Base-by-base conservation (phyloP, 163 green algal species). In the Chlorella variabilis region DNA sequence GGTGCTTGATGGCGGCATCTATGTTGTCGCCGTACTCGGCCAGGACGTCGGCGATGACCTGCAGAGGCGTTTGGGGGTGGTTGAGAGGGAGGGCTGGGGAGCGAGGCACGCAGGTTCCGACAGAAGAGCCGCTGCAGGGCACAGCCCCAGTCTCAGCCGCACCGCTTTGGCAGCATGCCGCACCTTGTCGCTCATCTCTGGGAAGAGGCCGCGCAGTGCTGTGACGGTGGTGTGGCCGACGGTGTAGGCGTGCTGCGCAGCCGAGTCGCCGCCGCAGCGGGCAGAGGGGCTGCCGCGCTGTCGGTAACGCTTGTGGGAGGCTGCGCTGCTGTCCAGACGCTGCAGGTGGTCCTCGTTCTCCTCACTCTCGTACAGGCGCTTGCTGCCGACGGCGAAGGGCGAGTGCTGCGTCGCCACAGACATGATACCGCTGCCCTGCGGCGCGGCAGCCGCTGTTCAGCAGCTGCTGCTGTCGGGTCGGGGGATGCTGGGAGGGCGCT, bases 11-110 rank as follows among this genome's bases (percentile, higher is more conserved):
- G 27, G 94, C 93, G 45, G 89, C 93, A 78, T 98, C 93, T 61
- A 98, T 94, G 81, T 97, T 92, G 45, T 94, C 82, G 8, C 93
- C 94, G 75, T 90, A 98, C 41, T 94, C 89, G 18, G 89, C 74
- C 23, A 98, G 87, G 4, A 96, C 93, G 23, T 84, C 77, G 18
- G 82, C 66, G 41, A 96, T 87, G 17, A 84, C 77, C 91, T 94
- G 88, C 65, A 27, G 17, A 58, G 65, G 23, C n/a, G n/a, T n/a
- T n/a, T n/a, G n/a, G n/a, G n/a, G n/a, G n/a, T n/a, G n/a, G n/a
- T 34, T n/a, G 20, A 62, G 15, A 62, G 20, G 54, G 25, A 62
- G 25, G 20, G 54, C n/a, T n/a, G n/a, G n/a, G n/a, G n/a, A n/a
- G n/a, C n/a, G n/a, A n/a, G n/a, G n/a, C n/a, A n/a, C n/a, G n/a